phyloP scores from a whole-genome alignment of 2,329 filamentous ascomycete genomes.

The Epichloe amarillans region DNA sequence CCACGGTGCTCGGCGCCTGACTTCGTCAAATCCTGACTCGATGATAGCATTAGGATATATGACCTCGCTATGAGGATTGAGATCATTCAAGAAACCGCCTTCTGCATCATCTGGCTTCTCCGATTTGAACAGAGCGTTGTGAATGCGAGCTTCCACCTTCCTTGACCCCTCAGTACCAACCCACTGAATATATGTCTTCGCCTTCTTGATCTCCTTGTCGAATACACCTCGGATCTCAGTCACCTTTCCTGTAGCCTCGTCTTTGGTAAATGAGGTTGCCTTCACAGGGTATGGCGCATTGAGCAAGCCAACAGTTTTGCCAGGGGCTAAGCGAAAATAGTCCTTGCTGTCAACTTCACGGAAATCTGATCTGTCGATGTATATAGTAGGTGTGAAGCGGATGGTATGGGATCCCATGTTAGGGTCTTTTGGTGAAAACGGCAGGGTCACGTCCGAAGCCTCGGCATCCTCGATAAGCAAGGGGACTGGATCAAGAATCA shows the following conservation, averaged over 20 bases:
- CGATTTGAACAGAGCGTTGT: conserved; percentile 76
- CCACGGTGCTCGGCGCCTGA: conserved; percentile 64
- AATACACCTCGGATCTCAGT: conserved; percentile 49
- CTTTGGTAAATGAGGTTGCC: conserved; percentile 56
- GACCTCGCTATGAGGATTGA: conserved; percentile 74
- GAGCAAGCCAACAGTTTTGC: conserved; percentile 63
- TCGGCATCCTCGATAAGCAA: conserved; percentile 71
- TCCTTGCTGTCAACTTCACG: conserved; percentile 60
- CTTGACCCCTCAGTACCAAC: conserved; percentile 53
- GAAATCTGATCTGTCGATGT: conserved; percentile 76
- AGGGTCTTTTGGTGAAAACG: conserved; percentile 73
- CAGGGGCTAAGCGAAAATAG: conserved; percentile 70
- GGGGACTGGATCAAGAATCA: conserved; percentile 74
- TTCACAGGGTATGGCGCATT: conserved; percentile 60
- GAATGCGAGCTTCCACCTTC: conserved; percentile 62
- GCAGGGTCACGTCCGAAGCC: conserved; percentile 47
- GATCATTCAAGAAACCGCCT: conserved; percentile 69
- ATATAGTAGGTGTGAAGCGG: conserved; percentile 62
- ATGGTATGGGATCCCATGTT: conserved; percentile 48
- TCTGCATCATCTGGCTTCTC: conserved; percentile 66
- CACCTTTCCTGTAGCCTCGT: conserved; percentile 49
- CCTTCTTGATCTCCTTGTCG: conserved; percentile 57
- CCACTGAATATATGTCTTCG: conserved; percentile 87
- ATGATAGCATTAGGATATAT: conserved; percentile 68
- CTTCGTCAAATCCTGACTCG: conserved; percentile 71